A percentile compares a stretch with the other conserved stretches of the same genome.
phyloP scores from a whole-genome alignment of 768 basidiomycete genomes.

The Pleurotus ostreatus region DNA sequence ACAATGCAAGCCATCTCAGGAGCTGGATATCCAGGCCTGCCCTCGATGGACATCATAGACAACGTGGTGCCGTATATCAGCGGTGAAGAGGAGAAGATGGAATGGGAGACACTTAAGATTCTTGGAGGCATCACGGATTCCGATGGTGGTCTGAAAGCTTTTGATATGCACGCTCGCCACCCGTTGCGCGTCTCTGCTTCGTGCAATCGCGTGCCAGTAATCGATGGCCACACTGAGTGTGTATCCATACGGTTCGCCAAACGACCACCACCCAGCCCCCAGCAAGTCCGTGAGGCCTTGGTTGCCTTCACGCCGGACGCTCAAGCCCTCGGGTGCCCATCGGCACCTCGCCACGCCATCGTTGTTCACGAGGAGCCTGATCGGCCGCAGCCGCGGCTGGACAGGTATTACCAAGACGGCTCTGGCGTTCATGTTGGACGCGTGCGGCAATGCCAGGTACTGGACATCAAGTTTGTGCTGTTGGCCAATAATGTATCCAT shows the following conservation, averaged over 20 bases:
- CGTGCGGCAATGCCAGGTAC: constrained; percentile 83
- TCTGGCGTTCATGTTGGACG: constrained; percentile 90
- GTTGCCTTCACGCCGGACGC: constrained; percentile 71
- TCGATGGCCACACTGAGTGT: constrained; percentile 92
- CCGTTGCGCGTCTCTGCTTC: constrained; percentile 89
- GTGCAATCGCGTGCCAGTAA: constrained; percentile 93
- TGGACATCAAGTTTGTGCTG: constrained; percentile 95
- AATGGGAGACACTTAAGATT: constrained; percentile 98
- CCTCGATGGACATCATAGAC: constrained; percentile 88
- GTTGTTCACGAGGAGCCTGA: constrained; percentile 92
- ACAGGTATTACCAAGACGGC: constrained; percentile 86
- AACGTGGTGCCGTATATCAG: constrained; percentile 93
- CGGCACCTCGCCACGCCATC: constrained; percentile 80
- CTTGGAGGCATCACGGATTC: constrained; percentile 72
- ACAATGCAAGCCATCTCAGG: constrained; percentile 99
- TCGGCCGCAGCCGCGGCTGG: constrained; percentile 90
- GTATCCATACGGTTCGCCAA: constrained; percentile 82
- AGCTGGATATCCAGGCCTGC: constrained; percentile 94
- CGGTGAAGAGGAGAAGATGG: constrained; percentile 96
- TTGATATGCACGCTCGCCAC: constrained; percentile 80
- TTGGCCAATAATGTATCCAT: constrained; percentile 92
- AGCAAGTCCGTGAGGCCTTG: constrained; percentile 84
- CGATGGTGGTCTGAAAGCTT: constrained; percentile 53
- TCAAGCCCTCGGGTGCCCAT: constrained; percentile 73
- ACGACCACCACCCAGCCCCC: constrained; percentile 78